A percentile compares a stretch with the other conserved stretches of the same genome.
These are phyloP conservation scores for Mortierella sp. DNA, from an alignment of 371 early-diverging fungal species.

Conservation along the genomic window DNA sequence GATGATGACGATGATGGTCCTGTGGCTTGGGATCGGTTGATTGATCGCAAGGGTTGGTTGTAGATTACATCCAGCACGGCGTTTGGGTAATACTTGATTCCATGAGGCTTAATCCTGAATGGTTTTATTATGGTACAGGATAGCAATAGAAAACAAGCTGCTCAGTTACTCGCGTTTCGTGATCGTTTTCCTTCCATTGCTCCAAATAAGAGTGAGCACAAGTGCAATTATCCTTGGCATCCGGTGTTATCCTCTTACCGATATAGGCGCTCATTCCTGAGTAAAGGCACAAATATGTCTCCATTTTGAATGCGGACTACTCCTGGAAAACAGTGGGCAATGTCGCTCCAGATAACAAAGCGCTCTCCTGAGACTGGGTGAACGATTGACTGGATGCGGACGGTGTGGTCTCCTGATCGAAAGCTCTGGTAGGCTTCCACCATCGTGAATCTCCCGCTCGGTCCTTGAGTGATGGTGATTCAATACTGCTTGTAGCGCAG, in stretches of 20 bases:
- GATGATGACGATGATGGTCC: not conserved
- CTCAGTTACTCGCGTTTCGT: constrained; percentile 1
- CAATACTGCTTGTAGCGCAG: not conserved
- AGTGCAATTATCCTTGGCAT: not conserved
- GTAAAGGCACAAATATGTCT: constrained; percentile 28
- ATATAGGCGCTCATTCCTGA: constrained; percentile 29
- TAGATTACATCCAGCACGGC: constrained; percentile 35
- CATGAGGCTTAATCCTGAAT: constrained; percentile 32
- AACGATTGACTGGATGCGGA: constrained; percentile 18
- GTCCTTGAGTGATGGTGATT: not conserved
- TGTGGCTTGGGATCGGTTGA: not conserved
- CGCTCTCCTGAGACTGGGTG: constrained; percentile 22
- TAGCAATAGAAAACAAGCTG: constrained; percentile 1
- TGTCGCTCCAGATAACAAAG: constrained; percentile 45
- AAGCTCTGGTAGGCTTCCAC: constrained; percentile 36
- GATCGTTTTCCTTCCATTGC: too few species aligned
- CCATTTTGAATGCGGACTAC: constrained; percentile 37
- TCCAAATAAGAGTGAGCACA: not conserved
- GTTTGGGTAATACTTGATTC: constrained; percentile 37
- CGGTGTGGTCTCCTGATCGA: constrained; percentile 14
- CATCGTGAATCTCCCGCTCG: constrained; percentile 5
- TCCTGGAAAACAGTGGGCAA: constrained; percentile 42
- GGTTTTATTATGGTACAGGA: not conserved
- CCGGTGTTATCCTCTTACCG: constrained; percentile 20
- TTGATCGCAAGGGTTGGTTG: not conserved